Evolutionary conservation across 768 basidiomycete genomes (phyloP).

Genomic region (Tricholoma terreum): DNA sequence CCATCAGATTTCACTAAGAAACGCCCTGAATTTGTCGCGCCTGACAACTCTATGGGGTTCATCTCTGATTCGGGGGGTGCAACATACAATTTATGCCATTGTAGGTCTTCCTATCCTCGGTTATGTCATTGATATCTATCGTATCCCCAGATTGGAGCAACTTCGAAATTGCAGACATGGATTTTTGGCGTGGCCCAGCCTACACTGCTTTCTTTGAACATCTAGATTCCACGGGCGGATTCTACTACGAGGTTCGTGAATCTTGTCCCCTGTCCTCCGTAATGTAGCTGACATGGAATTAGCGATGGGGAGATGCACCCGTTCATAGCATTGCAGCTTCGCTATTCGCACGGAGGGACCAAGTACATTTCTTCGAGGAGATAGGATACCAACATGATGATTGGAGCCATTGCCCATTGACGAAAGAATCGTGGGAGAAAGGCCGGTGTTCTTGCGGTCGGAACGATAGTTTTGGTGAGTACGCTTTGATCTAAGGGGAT

Average conservation of each 20-base stretch:
- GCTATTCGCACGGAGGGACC: conserved; percentile 64
- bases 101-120: conserved; percentile 34
- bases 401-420: conserved; percentile 67
- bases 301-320: conserved; percentile 86
- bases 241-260: conserved; percentile 58
- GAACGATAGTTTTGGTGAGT: conserved; percentile 57
- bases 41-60: conserved; percentile 53
- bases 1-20: conserved; percentile 55
- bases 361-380: conserved; percentile 78
- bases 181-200: conserved; percentile 61
- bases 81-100: conserved; percentile 60
- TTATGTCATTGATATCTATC: conserved; percentile 23
- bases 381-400: conserved; percentile 83
- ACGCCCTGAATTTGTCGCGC: conserved; percentile 53
- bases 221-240: conserved; percentile 59
- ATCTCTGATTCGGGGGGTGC: conserved; percentile 4
- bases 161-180: conserved; percentile 71
- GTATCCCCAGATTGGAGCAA: conserved; percentile 50
- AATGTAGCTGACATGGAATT: conserved; percentile 35
- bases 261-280: conserved; percentile 22
- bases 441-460: conserved; percentile 65
- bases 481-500: not conserved
- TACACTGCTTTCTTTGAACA: conserved; percentile 64
- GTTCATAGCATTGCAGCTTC: conserved; percentile 83
- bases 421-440: conserved; percentile 40